Base-by-base conservation (phyloP, 495 filamentous ascomycete genomes). In the Aspergillus sclerotiicarbonarius region DNA sequence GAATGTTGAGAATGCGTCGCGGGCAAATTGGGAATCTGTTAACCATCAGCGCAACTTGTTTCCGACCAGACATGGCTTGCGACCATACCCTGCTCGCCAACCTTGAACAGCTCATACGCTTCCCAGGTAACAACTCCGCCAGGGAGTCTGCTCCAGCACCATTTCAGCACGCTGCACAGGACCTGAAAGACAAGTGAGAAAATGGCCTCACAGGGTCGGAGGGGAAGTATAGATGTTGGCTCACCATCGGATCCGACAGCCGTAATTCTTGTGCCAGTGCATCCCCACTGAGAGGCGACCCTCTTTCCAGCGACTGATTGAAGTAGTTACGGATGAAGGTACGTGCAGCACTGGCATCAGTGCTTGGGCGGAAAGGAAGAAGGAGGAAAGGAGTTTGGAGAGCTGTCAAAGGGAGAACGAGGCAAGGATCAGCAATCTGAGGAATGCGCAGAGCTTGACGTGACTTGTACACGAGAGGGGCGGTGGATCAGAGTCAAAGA, bases 121-220 rank as follows among this genome's bases (percentile, higher is more conserved):
- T 96, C 91, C 95, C 95, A 98, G 51, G 90, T 90, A 48, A 98
- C 92, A 12, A 98, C 86, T 64, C 94, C 94, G 50, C 93, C 92
- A 37, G 88, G 84, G 37, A 98, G 77, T 80, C 94, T 83, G 72
- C 90, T 92, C 94, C 94, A 98, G 71, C 94, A 97, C 94, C 94
- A 98, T 80, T 98, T 98, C 62, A 97, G 76, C 31, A 97, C 91
- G 66, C 92, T 92, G 62, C 90, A 91, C 46, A 98, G 80, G 54
- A 96, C 92, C 92, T 96, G 64, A 31, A 31, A 32, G 29, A 37
- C 30, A 31, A 21, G 15, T 50, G 8, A 37, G 32, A 46, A 21
- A n/a, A 49, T 10, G 10, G 29, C 18, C 21, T 59, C 49, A 10
- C 3, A 35, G 9, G 5, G 25, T 25, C 9, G 21, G 54, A 16